These are phyloP conservation scores for Arthrobotrys sinensis DNA, from an alignment of 2,329 filamentous ascomycete genomes.

Conservation along the genomic window DNA sequence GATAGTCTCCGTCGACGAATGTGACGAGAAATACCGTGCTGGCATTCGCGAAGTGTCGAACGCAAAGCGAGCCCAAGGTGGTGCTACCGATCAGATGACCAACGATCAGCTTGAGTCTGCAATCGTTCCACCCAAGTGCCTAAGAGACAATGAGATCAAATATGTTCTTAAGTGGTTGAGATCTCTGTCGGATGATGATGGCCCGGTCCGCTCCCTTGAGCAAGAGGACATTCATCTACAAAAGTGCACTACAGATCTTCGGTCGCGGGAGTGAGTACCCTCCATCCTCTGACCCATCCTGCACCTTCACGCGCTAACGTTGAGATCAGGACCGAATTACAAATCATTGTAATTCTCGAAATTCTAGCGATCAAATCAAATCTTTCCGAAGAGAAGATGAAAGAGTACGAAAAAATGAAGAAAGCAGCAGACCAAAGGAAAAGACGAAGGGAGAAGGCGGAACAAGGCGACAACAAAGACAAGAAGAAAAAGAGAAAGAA, in stretches of 20 bases:
- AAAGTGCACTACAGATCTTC: constrained; percentile 47
- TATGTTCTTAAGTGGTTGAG: constrained; percentile 59
- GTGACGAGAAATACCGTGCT: constrained; percentile 49
- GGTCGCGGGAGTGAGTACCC: constrained; percentile 51
- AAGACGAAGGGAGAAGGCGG: constrained; percentile 67
- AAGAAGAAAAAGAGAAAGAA: constrained; percentile 65
- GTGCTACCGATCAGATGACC: constrained; percentile 31
- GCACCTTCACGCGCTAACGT: not conserved
- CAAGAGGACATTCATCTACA: constrained; percentile 46
- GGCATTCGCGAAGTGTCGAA: constrained; percentile 41
- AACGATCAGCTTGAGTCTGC: constrained; percentile 48
- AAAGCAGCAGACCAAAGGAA: constrained; percentile 66
- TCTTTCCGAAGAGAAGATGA: constrained; percentile 68
- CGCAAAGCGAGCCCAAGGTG: constrained; percentile 29
- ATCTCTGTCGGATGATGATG: constrained; percentile 49
- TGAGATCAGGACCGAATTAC: constrained; percentile 75
- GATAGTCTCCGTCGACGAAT: constrained; percentile 46
- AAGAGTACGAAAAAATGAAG: constrained; percentile 66
- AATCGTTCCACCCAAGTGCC: constrained; percentile 47
- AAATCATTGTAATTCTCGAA: constrained; percentile 84
- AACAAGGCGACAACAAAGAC: constrained; percentile 65
- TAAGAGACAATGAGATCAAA: constrained; percentile 57
- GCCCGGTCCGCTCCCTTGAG: constrained; percentile 40
- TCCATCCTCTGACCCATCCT: not conserved
- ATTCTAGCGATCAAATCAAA: constrained; percentile 78